phyloP scores from a whole-genome alignment of 495 filamentous ascomycete species.

The Trichocladium uniseriatum region DNA sequence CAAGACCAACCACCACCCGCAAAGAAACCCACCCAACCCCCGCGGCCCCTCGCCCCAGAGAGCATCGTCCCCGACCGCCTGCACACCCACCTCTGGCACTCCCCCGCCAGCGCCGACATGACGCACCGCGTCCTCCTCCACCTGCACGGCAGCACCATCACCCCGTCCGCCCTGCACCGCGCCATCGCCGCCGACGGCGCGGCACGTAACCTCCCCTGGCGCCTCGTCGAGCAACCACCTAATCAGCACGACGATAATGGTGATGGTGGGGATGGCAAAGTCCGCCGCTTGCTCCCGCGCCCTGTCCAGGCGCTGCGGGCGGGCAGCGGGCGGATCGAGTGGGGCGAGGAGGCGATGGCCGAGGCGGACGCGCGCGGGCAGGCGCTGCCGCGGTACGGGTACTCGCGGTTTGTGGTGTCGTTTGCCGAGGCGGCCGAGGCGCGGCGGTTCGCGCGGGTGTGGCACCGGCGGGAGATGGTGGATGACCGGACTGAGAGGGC shows the following conservation, averaged over 20 bases:
- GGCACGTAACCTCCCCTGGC: constrained; percentile 35
- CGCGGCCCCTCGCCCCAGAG: not conserved
- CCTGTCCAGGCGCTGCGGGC: constrained; percentile 18
- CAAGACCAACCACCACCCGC: too few relatives aligned
- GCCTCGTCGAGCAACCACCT: constrained; percentile 9
- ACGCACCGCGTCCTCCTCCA: constrained; percentile 32
- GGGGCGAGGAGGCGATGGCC: not conserved
- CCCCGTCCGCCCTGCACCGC: constrained; percentile 18
- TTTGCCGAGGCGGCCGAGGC: constrained; percentile 42
- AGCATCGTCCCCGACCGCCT: too few relatives aligned
- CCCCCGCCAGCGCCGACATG: not conserved
- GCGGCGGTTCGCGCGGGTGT: constrained; percentile 46
- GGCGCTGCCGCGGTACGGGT: constrained; percentile 1
- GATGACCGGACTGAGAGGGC: constrained; percentile 15
- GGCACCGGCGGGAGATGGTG: constrained; percentile 43
- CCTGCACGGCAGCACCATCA: constrained; percentile 26
- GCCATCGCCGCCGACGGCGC: constrained; percentile 37
- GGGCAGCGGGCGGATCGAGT: constrained; percentile 9
- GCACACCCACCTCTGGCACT: too few relatives aligned
- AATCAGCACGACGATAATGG: too few relatives aligned
- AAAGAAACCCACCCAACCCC: not conserved
- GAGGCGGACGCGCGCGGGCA: not conserved
- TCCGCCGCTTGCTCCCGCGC: not conserved
- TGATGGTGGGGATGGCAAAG: too few relatives aligned
- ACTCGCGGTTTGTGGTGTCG: constrained; percentile 38